Base-by-base conservation (phyloP, 257 asterid genomes). In the Echium plantagineum region DNA sequence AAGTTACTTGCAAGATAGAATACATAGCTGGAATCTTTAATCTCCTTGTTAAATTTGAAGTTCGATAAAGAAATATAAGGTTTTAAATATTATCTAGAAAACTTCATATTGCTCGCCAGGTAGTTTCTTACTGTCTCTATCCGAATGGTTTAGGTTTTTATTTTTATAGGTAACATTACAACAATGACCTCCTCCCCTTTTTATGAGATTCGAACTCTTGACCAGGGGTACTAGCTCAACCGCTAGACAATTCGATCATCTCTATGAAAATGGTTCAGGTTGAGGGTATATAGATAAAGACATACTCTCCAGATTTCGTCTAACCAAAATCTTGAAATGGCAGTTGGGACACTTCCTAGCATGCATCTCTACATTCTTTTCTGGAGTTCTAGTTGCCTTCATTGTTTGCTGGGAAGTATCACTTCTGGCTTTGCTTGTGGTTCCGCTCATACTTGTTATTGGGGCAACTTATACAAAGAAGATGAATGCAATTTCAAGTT, bases 331-430 rank as follows among this genome's bases (percentile, higher is more conserved):
- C 49, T 20, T 73, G 64, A 49, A 59, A 13, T 64, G 68, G 42
- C 89, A 87, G 94, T 61, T 87, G 76, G 94, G 94, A 65, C 96
- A 87, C 79, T 87, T 84, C 72, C 54, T 87, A 49, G 71, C 96
- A 65, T 75, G 94, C 80, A 74, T 80, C 13, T 86, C 91, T 10
- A 85, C 94, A 3, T 87, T 87, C 78, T 72, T 81, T 31, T 83
- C 75, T 3, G 96, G 94, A 9, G 94, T 81, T 60, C 58, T 87
- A 65, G 80, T 84, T 57, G 96, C 96, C 54, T 74, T 87, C 58
- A 69, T 85, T 58, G 71, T 83, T 72, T 80, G 87, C 72, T 85
- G 96, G 96, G 94, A 85, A 73, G 96, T 85, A 66, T 84, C 91
- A 35, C 87, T 87, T 60, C 87, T 87, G 6, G 81, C 89, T 64